phyloP scores from a whole-genome alignment of 495 filamentous ascomycete genomes.

The Xylaria longipes region DNA sequence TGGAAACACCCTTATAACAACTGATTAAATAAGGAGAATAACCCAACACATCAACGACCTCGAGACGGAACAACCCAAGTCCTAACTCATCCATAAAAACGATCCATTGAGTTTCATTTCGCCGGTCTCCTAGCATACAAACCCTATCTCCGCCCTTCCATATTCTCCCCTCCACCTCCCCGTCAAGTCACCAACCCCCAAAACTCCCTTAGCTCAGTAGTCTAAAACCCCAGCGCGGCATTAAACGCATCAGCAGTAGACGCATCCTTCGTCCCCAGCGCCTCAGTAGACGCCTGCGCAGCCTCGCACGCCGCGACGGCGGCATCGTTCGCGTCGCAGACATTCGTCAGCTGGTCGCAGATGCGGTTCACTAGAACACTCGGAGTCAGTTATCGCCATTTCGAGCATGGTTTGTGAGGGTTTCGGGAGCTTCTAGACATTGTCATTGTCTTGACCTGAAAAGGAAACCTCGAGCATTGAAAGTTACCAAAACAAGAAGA shows the following conservation, averaged over 20 bases:
- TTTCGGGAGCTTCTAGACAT: too few relatives aligned
- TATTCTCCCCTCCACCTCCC: not conserved
- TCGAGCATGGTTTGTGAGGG: too few relatives aligned
- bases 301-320: constrained; percentile 53
- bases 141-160: not conserved
- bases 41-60: too few relatives aligned
- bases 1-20: too few relatives aligned
- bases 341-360: constrained; percentile 61
- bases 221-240: constrained; percentile 42
- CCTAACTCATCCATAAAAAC: not conserved
- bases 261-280: constrained; percentile 43
- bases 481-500: too few relatives aligned
- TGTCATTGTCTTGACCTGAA: too few relatives aligned
- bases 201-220: not conserved
- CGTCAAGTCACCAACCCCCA: not conserved
- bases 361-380: constrained; percentile 66
- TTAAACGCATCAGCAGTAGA: constrained; percentile 49
- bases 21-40: too few relatives aligned
- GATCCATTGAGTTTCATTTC: not conserved
- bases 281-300: constrained; percentile 48
- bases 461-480: too few relatives aligned
- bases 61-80: too few relatives aligned
- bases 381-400: too few relatives aligned
- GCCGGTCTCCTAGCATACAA: too few relatives aligned
- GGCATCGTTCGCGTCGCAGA: constrained; percentile 60